These are phyloP conservation scores for Leccinum pachyderme DNA, from an alignment of 1,284 basidiomycete genomes.

Conservation along the genomic window DNA sequence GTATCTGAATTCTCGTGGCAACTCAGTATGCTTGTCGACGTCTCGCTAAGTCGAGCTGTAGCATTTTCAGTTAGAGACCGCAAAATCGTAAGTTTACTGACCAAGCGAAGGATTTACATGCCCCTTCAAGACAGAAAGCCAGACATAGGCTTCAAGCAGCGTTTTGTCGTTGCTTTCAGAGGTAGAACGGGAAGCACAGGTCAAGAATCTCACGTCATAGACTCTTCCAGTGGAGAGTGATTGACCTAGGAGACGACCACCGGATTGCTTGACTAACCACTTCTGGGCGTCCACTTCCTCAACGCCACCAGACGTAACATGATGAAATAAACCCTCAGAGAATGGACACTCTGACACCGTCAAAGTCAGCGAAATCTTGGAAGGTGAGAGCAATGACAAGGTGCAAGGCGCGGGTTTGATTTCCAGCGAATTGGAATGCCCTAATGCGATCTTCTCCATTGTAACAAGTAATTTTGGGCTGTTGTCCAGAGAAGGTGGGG, in stretches of 20 bases:
- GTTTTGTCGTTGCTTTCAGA: neutral
- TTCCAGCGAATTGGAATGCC: neutral
- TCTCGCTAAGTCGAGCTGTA: slow-evolving; percentile 10
- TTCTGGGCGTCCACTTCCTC: neutral
- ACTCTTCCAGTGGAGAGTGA: slow-evolving; percentile 25
- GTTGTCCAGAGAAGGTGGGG: neutral
- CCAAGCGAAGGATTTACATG: slow-evolving; percentile 12
- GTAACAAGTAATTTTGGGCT: slow-evolving; percentile 2
- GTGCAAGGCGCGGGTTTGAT: neutral
- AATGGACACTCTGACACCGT: slow-evolving; percentile 18
- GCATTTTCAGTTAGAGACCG: slow-evolving; percentile 3
- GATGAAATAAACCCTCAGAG: slow-evolving; percentile 18
- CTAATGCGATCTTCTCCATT: slow-evolving; percentile 7
- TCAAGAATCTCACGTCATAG: slow-evolving; percentile 22
- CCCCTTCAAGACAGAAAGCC: slow-evolving; percentile 17
- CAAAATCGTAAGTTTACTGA: slow-evolving; percentile 6
- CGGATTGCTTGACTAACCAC: slow-evolving; percentile 8
- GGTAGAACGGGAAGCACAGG: slow-evolving; percentile 2
- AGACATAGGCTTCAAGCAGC: slow-evolving; percentile 14
- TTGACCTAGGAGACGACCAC: slow-evolving; percentile 10
- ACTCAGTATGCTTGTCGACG: slow-evolving; percentile 7
- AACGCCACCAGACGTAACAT: neutral
- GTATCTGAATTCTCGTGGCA: neutral
- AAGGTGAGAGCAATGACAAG: neutral
- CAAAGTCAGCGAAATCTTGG: slow-evolving; percentile 14